Evolutionary conservation across 768 basidiomycete genomes (phyloP).

Genomic region (Fomitopsis serialis): DNA sequence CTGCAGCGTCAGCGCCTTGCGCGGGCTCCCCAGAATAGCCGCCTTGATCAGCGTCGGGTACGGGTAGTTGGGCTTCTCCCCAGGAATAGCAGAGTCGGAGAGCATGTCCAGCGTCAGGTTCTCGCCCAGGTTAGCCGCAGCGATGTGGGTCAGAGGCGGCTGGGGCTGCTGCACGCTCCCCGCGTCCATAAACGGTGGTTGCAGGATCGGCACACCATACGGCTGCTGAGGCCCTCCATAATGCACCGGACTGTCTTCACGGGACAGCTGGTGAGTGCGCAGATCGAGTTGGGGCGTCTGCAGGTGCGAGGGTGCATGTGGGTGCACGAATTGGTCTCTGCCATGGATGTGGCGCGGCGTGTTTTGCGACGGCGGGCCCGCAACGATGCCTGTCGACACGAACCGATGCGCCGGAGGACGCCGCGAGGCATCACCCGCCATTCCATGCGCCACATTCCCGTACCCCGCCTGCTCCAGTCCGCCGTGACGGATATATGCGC

Average conservation of each 20-base stretch:
- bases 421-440: too few relatives aligned
- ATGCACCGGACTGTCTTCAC: neutral
- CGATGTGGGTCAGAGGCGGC: neutral
- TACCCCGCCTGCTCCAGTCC: neutral
- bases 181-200: neutral
- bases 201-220: neutral
- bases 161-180: neutral
- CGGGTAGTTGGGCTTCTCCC: conserved; percentile 32
- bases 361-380: neutral
- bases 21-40: conserved; percentile 58
- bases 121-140: neutral
- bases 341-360: neutral
- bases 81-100: conserved; percentile 26
- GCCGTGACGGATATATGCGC: neutral
- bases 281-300: neutral
- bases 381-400: too few relatives aligned
- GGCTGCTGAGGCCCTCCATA: neutral
- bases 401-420: too few relatives aligned
- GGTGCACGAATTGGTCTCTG: neutral
- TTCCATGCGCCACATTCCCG: neutral
- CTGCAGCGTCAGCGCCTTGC: conserved; percentile 49
- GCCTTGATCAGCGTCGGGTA: conserved; percentile 50
- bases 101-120: conserved; percentile 20
- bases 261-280: neutral
- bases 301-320: neutral